Conservation (phyloP, 1,284 basidiomycete genomes). For the Austroboletus rostrupii region DNA sequence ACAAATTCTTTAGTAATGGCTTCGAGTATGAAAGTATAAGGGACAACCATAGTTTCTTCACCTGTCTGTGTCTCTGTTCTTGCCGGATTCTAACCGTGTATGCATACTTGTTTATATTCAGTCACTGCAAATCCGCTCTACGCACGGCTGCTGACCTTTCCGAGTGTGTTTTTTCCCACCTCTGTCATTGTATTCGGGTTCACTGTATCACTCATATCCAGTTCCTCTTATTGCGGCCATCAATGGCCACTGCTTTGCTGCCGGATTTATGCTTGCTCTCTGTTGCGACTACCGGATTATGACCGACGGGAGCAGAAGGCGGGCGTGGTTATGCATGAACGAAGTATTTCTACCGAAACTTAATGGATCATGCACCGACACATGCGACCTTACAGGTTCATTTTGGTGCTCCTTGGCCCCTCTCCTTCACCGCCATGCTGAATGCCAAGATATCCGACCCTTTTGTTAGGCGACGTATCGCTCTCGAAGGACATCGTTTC, state of each 20-base stretch:
- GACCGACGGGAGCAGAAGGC: constrained; percentile 73
- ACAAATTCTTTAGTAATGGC: constrained; percentile 91
- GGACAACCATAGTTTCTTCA: constrained; percentile 71
- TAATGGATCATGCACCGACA: background rate
- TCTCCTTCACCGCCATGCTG: constrained; percentile 67
- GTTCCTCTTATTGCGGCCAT: constrained; percentile 84
- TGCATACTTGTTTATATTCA: constrained; percentile 21
- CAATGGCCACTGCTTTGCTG: constrained; percentile 92
- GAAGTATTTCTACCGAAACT: constrained; percentile 49
- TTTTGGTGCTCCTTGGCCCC: constrained; percentile 79
- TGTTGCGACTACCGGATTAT: constrained; percentile 90
- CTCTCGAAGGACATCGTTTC: constrained; percentile 82
- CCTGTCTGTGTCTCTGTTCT: constrained; percentile 43
- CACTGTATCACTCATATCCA: constrained; percentile 23
- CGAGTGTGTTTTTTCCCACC: constrained; percentile 42
- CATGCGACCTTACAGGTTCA: constrained; percentile 51
- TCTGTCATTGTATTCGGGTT: constrained; percentile 1
- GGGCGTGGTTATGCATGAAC: constrained; percentile 90
- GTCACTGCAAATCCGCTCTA: constrained; percentile 55
- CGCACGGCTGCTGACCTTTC: constrained; percentile 59
- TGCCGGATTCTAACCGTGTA: background rate
- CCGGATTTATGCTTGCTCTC: constrained; percentile 75
- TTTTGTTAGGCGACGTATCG: constrained; percentile 67
- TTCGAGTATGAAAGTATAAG: constrained; percentile 43
- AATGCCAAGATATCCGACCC: constrained; percentile 63